phyloP scores from a whole-genome alignment of 257 asterid genomes.

The Nicotiana knightiana region DNA sequence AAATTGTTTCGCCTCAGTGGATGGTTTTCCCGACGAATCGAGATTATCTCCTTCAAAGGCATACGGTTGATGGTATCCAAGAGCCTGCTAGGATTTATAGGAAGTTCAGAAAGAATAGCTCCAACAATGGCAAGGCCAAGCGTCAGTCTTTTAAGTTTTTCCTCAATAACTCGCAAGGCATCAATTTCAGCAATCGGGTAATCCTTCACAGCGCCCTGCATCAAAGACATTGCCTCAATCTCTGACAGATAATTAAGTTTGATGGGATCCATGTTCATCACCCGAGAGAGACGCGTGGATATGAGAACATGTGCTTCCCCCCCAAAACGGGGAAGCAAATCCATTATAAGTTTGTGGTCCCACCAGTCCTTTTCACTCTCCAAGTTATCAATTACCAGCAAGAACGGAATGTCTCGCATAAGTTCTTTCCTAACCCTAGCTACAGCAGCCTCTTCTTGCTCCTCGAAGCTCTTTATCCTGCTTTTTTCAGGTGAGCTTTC shows the following conservation, averaged over 20 bases:
- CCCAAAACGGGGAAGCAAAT: constrained; percentile 83
- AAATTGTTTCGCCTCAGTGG: constrained; percentile 59
- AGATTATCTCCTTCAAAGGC: constrained; percentile 50
- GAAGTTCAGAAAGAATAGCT: constrained; percentile 85
- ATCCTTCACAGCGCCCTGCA: constrained; percentile 76
- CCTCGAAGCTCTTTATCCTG: constrained; percentile 66
- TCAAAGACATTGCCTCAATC: constrained; percentile 78
- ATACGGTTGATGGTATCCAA: constrained; percentile 84
- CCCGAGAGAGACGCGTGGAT: constrained; percentile 60
- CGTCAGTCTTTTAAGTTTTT: constrained; percentile 82
- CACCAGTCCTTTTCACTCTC: constrained; percentile 98
- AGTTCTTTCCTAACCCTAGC: constrained; percentile 78
- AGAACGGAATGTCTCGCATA: constrained; percentile 69
- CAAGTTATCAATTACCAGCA: constrained; percentile 68
- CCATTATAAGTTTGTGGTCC: constrained; percentile 88
- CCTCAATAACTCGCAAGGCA: constrained; percentile 77
- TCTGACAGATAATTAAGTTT: constrained; percentile 80
- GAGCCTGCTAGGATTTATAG: constrained; percentile 78
- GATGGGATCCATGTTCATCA: constrained; percentile 81
- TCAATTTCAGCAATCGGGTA: constrained; percentile 69
- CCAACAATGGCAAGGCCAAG: constrained; percentile 88
- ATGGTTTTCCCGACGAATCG: constrained; percentile 58
- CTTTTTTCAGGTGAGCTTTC: constrained; percentile 49
- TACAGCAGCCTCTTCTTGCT: constrained; percentile 74
- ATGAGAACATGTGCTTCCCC: constrained; percentile 88